phyloP scores from a whole-genome alignment of 345 rosid species.

The Syzygium grande region DNA sequence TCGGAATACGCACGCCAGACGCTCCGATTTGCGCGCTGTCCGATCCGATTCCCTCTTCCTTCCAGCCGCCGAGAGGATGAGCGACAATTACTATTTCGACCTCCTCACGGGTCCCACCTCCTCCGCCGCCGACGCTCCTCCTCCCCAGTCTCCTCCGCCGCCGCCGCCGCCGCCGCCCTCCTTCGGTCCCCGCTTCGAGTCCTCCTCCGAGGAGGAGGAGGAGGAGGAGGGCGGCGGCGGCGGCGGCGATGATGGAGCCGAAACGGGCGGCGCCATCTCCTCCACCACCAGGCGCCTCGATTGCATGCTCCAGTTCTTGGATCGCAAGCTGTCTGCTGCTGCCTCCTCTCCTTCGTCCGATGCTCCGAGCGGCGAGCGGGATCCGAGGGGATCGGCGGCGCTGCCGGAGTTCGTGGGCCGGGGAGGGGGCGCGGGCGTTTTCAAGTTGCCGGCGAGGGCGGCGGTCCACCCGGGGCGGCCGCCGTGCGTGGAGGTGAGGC shows the following conservation, averaged over 20 bases:
- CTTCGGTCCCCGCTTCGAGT: slow-evolving; percentile 54
- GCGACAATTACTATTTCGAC: neutral
- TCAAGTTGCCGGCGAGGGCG: slow-evolving; percentile 57
- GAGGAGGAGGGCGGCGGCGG: neutral
- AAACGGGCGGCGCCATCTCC: slow-evolving; percentile 22
- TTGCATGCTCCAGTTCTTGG: slow-evolving; percentile 84
- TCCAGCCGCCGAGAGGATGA: neutral
- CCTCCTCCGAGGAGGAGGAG: slow-evolving; percentile 8
- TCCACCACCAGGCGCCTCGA: slow-evolving; percentile 72
- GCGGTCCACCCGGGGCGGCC: slow-evolving; percentile 80
- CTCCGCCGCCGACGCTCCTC: neutral
- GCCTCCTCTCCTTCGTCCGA: slow-evolving; percentile 9
- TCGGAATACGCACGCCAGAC: neutral
- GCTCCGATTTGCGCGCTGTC: neutral
- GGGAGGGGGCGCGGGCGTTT: slow-evolving; percentile 50
- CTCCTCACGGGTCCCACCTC: neutral
- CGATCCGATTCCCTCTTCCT: neutral
- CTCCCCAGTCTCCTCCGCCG: neutral
- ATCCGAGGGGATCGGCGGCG: neutral
- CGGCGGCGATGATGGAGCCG: slow-evolving; percentile 32
- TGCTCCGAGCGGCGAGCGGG: neutral
- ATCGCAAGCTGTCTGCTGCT: slow-evolving; percentile 47
- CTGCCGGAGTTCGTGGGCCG: slow-evolving; percentile 56
- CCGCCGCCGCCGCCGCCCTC: neutral
- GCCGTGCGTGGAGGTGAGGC: slow-evolving; percentile 70